Percentiles rank a stretch among this genome's conserved stretches.
phyloP scores from a whole-genome alignment of 1,284 basidiomycete genomes.

The Apiotrichum sp. region DNA sequence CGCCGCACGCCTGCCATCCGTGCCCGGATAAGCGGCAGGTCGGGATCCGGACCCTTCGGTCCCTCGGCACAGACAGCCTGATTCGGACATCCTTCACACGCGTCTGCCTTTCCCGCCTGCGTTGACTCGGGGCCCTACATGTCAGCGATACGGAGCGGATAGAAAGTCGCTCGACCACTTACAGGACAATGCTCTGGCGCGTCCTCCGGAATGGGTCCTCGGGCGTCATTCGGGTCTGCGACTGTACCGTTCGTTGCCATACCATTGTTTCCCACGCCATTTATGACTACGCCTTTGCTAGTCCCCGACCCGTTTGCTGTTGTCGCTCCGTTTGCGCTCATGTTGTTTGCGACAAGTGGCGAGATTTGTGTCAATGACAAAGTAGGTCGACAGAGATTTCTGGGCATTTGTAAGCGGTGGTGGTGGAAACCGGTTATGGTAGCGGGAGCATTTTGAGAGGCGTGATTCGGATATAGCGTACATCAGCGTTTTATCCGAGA shows the following conservation, averaged over 20 bases:
- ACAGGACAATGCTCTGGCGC: conserved; percentile 90
- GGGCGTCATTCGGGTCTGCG: not conserved
- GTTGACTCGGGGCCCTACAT: conserved; percentile 85
- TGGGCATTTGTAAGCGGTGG: too few relatives aligned
- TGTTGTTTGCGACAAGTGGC: not conserved
- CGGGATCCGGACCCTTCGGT: conserved; percentile 84
- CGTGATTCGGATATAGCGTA: too few relatives aligned
- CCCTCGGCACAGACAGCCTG: conserved; percentile 78
- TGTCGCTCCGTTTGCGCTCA: not conserved
- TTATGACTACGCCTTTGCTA: too few relatives aligned
- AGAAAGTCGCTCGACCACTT: conserved; percentile 14
- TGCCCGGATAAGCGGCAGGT: conserved; percentile 74
- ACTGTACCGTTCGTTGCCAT: too few relatives aligned
- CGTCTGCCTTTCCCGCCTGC: conserved; percentile 81
- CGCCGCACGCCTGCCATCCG: conserved; percentile 76
- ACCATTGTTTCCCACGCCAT: too few relatives aligned
- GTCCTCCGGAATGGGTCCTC: conserved; percentile 58
- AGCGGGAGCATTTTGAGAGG: too few relatives aligned
- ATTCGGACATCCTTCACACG: conserved; percentile 92
- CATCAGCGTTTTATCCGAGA: too few relatives aligned
- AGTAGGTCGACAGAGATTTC: too few relatives aligned
- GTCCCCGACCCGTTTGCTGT: too few relatives aligned
- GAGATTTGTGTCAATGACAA: too few relatives aligned
- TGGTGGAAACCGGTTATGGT: too few relatives aligned
- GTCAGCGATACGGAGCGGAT: not conserved